Conservation (phyloP, 371 early-diverging fungal species). For the Mycotypha africana region DNA sequence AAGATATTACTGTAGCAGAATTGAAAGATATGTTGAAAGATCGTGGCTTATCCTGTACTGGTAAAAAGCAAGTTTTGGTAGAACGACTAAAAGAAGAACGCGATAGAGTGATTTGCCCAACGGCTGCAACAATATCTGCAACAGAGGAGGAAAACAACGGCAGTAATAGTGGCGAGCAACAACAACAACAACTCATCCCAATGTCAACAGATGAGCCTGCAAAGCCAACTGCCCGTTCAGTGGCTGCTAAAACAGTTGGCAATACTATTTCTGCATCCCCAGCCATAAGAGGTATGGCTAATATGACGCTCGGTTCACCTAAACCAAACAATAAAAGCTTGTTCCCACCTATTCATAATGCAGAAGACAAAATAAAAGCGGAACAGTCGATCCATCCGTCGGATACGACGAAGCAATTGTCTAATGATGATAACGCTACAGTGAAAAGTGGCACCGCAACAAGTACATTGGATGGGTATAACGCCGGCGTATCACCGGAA, state of each 20-base stretch:
- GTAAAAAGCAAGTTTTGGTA: constrained; percentile 60
- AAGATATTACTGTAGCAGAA: constrained; percentile 66
- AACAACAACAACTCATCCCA: not conserved
- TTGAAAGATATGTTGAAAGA: constrained; percentile 63
- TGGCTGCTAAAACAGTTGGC: no score
- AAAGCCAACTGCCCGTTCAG: not conserved
- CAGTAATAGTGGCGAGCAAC: no score
- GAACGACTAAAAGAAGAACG: constrained; percentile 50
- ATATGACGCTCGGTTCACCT: constrained; percentile 23
- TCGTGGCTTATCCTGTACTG: constrained; percentile 51
- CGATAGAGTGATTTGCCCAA: no score
- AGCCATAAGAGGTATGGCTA: constrained; percentile 13
- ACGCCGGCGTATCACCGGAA: no score
- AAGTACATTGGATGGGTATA: no score
- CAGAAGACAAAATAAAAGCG: not conserved
- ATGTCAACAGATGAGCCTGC: no score
- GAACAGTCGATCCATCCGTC: no score
- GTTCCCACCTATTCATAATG: constrained; percentile 2
- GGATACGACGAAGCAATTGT: no score
- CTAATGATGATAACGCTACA: no score
- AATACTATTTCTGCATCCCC: constrained; percentile 7
- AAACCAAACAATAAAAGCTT: constrained; percentile 1
- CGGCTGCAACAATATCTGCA: constrained; percentile 1
- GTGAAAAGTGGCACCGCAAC: no score
- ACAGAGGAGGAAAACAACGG: not conserved